Evolutionary conservation across 2,329 filamentous ascomycete species (phyloP).

Genomic region (Myriosclerotinia duriaeana): DNA sequence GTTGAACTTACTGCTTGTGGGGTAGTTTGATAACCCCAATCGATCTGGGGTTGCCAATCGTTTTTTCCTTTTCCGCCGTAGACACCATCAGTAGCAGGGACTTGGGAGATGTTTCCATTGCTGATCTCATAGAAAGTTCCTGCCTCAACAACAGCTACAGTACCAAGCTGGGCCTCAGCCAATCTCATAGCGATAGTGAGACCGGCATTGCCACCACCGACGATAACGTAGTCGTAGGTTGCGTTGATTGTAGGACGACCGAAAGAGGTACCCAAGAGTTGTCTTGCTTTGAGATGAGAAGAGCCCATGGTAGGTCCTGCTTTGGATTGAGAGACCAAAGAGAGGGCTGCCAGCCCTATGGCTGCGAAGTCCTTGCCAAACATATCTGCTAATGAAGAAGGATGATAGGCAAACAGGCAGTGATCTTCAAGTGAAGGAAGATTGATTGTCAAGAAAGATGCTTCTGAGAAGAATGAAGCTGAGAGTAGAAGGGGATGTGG

Average conservation of each 20-base stretch:
- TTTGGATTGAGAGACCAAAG: conserved; percentile 17
- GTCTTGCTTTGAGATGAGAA: conserved; percentile 19
- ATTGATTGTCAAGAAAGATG: neutral
- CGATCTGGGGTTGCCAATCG: conserved; percentile 28
- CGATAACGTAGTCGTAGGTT: conserved; percentile 26
- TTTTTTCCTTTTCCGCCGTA: conserved; percentile 22
- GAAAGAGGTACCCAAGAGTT: conserved; percentile 22
- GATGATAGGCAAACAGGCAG: neutral
- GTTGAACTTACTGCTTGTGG: conserved; percentile 31
- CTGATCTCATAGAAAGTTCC: conserved; percentile 25
- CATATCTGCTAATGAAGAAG: conserved; percentile 6
- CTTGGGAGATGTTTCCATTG: conserved; percentile 23
- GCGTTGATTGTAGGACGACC: conserved; percentile 22
- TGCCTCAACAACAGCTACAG: conserved; percentile 25
- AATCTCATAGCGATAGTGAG: conserved; percentile 22
- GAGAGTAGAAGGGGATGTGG: neutral
- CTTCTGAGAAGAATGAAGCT: neutral
- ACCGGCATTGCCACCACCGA: conserved; percentile 26
- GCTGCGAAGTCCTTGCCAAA: conserved; percentile 21
- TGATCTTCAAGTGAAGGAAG: conserved; percentile 9
- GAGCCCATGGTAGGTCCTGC: neutral
- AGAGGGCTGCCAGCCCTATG: conserved; percentile 15
- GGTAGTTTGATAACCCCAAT: conserved; percentile 40
- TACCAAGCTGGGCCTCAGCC: conserved; percentile 14
- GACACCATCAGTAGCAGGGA: conserved; percentile 13